Evolutionary conservation across 495 filamentous ascomycete species (phyloP), one percentile per base, ranked within the genome.

Genomic region (Aspergillus carlsbadensis): DNA sequence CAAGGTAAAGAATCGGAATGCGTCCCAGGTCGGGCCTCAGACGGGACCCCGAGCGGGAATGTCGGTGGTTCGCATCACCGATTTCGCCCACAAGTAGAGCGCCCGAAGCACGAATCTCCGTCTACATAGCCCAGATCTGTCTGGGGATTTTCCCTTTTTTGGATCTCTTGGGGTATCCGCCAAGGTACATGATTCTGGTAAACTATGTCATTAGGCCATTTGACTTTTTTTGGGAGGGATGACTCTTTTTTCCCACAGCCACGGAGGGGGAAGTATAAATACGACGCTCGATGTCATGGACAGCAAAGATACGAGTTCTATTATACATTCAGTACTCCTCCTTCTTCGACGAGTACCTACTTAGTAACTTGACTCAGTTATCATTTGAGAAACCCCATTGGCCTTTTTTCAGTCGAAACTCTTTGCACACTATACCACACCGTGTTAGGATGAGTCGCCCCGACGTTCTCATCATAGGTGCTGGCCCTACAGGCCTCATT

Each of bases 391-490:
- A 29, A 29, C 26, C 26, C 8, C 26, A 8, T 29, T 29, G 26
- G 26, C 26, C 26, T 29, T 29, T 3, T 29, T 4, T 29, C n/a
- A 29, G 4, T 29, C 26, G 26, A 8, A 29, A 29, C 8, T 29
- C 26, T 29, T 11, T 24, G n/a, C 14, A 1, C 6, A 5, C n/a
- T 14, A 24, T 10, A 14, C 3, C 31, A 21, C 14, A 40, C 13
- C n/a, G n/a, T n/a, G n/a, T n/a, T n/a, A n/a, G n/a, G 5, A 70
- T 64, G 58, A 54, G 57, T 13, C 51, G 58, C 41, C 59, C 58
- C 14, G 70, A 72, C 15, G 75, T 77, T 21, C 62, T 78, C 6
- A 75, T 77, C 34, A 48, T 67, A 6, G 76, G 76, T 10, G 76
- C 69, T 43, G 76, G 76, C 13, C 72, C 70, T 14, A 69, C 71